Conservation (phyloP, 176 grass and related monocot genomes). For the Rhynchospora breviuscula region DNA sequence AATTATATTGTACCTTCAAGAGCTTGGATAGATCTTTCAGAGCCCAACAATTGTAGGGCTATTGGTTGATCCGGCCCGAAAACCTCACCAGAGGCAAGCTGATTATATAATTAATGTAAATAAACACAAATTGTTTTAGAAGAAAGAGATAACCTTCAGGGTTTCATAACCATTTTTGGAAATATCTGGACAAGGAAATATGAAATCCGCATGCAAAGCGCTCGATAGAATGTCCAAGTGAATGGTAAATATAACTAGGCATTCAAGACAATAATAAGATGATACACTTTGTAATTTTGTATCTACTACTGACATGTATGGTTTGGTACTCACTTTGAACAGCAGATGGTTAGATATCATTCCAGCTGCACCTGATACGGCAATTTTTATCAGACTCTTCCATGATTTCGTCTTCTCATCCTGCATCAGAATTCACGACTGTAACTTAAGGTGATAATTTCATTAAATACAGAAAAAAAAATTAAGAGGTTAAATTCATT, state of each 20-base stretch:
- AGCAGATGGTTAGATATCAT: slow-evolving; percentile 97
- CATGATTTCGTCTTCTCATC: slow-evolving; percentile 71
- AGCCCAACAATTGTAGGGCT: slow-evolving; percentile 75
- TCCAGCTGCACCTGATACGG: slow-evolving; percentile 83
- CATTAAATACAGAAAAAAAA: not conserved
- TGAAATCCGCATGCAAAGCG: not conserved
- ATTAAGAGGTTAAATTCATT: not conserved
- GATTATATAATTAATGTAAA: slow-evolving; percentile 1
- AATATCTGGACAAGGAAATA: not conserved
- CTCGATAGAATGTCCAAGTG: not conserved
- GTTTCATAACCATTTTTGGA: not conserved
- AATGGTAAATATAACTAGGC: not conserved
- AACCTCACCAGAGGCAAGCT: slow-evolving; percentile 96
- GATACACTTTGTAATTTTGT: not conserved
- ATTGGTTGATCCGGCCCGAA: slow-evolving; percentile 88
- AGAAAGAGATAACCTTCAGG: not conserved
- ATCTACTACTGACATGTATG: not conserved
- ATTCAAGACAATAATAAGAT: not conserved
- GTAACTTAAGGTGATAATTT: not conserved
- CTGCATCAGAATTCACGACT: slow-evolving; percentile 28
- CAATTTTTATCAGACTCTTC: slow-evolving; percentile 82
- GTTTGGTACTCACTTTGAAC: slow-evolving; percentile 59
- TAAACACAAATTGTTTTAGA: not conserved
- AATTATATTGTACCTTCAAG: slow-evolving; percentile 60
- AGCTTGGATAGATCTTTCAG: slow-evolving; percentile 86